These are phyloP conservation scores for Suhomyces taliae DNA, from an alignment of 1,139 yeast genomes.

Conservation along the genomic window DNA sequence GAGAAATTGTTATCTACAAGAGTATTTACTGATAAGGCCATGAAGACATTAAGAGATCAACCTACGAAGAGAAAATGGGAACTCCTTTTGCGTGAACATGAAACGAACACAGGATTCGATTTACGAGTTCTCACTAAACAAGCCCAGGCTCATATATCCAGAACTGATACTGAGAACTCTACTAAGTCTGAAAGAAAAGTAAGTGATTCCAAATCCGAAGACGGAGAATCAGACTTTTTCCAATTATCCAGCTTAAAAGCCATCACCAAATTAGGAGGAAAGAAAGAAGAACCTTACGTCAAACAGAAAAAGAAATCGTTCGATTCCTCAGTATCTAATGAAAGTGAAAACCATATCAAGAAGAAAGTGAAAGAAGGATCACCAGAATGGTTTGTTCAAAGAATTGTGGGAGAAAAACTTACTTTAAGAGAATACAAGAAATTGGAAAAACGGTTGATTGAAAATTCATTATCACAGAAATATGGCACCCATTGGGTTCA, in stretches of 20 bases:
- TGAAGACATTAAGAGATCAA: constrained; percentile 31
- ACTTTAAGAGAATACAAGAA: constrained; percentile 35
- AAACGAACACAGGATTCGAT: constrained; percentile 40
- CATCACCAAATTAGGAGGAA: constrained; percentile 13
- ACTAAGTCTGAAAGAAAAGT: constrained; percentile 1
- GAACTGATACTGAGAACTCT: constrained; percentile 5
- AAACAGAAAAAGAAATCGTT: constrained; percentile 17
- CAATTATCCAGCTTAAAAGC: constrained; percentile 15
- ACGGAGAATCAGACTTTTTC: constrained; percentile 7
- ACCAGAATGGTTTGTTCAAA: constrained; percentile 45
- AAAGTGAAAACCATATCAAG: constrained; percentile 13
- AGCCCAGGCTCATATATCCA: constrained; percentile 9
- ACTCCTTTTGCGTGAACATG: constrained; percentile 42
- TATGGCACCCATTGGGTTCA: constrained; percentile 29
- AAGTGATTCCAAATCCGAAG: constrained; percentile 4
- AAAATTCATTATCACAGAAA: constrained; percentile 20
- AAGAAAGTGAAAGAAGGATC: constrained; percentile 38
- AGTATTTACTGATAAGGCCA: constrained; percentile 39
- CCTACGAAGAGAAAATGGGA: constrained; percentile 48
- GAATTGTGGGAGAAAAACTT: constrained; percentile 38
- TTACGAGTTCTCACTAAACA: constrained; percentile 21
- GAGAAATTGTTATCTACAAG: constrained; percentile 40
- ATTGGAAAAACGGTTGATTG: constrained; percentile 35
- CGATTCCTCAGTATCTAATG: constrained; percentile 15
- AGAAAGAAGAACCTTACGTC: constrained; percentile 13